phyloP scores from a whole-genome alignment of 139 green algal species.

The Asterochloris sp. region DNA sequence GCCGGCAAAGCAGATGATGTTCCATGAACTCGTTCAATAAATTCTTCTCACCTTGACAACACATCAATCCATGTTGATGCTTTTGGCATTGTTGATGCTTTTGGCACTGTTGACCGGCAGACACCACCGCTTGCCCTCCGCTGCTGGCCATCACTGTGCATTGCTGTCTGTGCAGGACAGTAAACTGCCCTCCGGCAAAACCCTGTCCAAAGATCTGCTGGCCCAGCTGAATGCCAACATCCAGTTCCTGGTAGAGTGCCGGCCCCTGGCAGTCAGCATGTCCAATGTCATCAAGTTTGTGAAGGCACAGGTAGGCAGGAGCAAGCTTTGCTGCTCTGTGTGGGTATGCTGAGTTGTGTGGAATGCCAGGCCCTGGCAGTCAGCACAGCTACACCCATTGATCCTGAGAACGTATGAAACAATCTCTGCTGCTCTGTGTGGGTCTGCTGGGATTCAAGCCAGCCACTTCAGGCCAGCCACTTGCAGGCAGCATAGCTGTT shows the following conservation, averaged over 20 bases:
- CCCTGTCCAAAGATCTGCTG: conserved; percentile 75
- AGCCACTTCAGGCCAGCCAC: conserved; percentile 70
- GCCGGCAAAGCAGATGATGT: too few relatives aligned
- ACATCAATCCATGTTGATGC: too few relatives aligned
- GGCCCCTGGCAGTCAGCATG: conserved; percentile 84
- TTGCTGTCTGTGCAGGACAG: conserved; percentile 55
- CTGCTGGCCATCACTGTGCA: too few relatives aligned
- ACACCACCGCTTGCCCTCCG: too few relatives aligned
- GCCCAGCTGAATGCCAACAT: conserved; percentile 74
- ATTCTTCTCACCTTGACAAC: too few relatives aligned
- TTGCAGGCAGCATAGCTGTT: conserved; percentile 86
- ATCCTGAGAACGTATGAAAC: conserved; percentile 68
- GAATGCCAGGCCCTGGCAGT: conserved; percentile 80
- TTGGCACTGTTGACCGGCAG: too few relatives aligned
- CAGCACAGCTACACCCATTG: conserved; percentile 91
- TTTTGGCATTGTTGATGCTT: too few relatives aligned
- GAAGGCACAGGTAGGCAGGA: conserved; percentile 53
- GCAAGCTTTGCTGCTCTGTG: too few relatives aligned
- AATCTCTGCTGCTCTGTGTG: too few relatives aligned
- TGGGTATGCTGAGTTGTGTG: conserved; percentile 21
- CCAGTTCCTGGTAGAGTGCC: conserved; percentile 83
- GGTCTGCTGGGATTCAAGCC: neutral
- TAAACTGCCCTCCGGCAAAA: conserved; percentile 38
- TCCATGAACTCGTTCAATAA: too few relatives aligned
- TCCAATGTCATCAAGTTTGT: conserved; percentile 88